Evolutionary conservation across 2,329 filamentous ascomycete genomes (phyloP).

Genomic region (Phialophora tarda): DNA sequence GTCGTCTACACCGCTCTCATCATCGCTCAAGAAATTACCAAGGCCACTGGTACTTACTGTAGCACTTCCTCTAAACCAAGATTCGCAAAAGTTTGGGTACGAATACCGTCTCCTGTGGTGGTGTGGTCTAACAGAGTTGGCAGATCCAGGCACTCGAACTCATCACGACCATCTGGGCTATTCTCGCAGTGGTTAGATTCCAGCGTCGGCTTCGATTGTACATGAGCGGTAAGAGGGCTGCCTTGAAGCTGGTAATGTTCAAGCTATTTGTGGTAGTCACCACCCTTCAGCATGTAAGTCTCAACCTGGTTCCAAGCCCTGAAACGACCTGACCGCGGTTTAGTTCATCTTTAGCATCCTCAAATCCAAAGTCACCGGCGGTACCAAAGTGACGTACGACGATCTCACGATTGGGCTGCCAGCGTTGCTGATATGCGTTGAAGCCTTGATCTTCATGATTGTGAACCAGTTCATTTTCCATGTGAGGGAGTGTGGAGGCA

Average conservation of each 20-base stretch:
- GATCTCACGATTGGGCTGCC: slow-evolving; percentile 83
- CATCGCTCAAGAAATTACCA: slow-evolving; percentile 72
- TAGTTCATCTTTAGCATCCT: slow-evolving; percentile 65
- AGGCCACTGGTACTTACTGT: slow-evolving; percentile 74
- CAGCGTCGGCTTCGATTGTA: slow-evolving; percentile 87
- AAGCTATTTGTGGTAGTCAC: slow-evolving; percentile 89
- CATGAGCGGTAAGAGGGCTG: slow-evolving; percentile 45
- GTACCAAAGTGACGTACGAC: slow-evolving; percentile 61
- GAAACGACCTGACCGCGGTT: slow-evolving; percentile 55
- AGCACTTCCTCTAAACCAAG: slow-evolving; percentile 75
- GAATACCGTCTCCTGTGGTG: neutral
- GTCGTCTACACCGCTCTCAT: slow-evolving; percentile 79
- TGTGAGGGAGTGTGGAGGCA: slow-evolving; percentile 45
- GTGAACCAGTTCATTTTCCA: slow-evolving; percentile 82
- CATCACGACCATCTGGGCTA: slow-evolving; percentile 45
- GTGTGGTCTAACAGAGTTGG: slow-evolving; percentile 4
- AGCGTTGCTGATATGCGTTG: slow-evolving; percentile 74
- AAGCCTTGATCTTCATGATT: slow-evolving; percentile 79
- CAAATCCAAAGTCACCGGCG: slow-evolving; percentile 58
- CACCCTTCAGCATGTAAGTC: slow-evolving; percentile 71
- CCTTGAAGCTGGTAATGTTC: slow-evolving; percentile 62
- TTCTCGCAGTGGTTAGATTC: slow-evolving; percentile 80
- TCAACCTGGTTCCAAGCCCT: neutral
- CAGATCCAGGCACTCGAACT: slow-evolving; percentile 48
- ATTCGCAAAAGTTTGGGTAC: slow-evolving; percentile 78